phyloP scores from a whole-genome alignment of 306 rosid genomes.

The Pterocarpus santalinus region DNA sequence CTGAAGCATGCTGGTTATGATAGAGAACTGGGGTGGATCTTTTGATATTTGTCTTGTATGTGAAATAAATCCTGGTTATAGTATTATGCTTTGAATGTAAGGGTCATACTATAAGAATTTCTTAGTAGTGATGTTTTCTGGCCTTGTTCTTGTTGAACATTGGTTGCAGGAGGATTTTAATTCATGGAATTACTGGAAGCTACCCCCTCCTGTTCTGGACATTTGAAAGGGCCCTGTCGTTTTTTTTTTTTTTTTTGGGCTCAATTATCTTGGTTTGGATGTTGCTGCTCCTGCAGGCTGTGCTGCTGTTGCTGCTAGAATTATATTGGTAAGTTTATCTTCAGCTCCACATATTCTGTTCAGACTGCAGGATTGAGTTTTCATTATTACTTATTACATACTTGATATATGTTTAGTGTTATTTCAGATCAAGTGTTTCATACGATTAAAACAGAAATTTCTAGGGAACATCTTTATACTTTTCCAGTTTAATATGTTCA shows the following conservation, averaged over 20 bases:
- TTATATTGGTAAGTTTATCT: slow-evolving; percentile 53
- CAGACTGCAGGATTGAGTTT: slow-evolving; percentile 14
- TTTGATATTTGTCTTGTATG: slow-evolving; percentile 14
- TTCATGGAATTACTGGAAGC: slow-evolving; percentile 95
- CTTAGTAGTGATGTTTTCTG: slow-evolving; percentile 11
- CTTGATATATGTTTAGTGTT: not conserved
- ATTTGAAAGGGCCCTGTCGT: slow-evolving; percentile 49
- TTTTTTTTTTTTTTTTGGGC: slow-evolving; percentile 36
- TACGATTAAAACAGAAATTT: not conserved
- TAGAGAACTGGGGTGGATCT: slow-evolving; percentile 14
- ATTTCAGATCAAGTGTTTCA: not conserved
- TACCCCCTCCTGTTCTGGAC: slow-evolving; percentile 62
- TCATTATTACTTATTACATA: not conserved
- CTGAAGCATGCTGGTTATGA: slow-evolving; percentile 29
- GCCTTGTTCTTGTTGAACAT: slow-evolving; percentile 22
- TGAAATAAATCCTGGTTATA: slow-evolving; percentile 25
- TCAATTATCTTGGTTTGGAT: slow-evolving; percentile 39
- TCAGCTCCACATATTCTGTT: slow-evolving; percentile 26
- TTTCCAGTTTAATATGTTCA: not conserved
- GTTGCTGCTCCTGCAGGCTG: slow-evolving; percentile 43
- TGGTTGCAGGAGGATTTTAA: slow-evolving; percentile 88
- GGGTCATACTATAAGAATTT: not conserved
- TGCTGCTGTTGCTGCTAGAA: slow-evolving; percentile 43
- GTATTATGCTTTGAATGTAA: slow-evolving; percentile 17
- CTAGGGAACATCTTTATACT: slow-evolving; percentile 5